Base-by-base conservation (phyloP, 129 eudicot genomes). In the Flaveria ramosissima region DNA sequence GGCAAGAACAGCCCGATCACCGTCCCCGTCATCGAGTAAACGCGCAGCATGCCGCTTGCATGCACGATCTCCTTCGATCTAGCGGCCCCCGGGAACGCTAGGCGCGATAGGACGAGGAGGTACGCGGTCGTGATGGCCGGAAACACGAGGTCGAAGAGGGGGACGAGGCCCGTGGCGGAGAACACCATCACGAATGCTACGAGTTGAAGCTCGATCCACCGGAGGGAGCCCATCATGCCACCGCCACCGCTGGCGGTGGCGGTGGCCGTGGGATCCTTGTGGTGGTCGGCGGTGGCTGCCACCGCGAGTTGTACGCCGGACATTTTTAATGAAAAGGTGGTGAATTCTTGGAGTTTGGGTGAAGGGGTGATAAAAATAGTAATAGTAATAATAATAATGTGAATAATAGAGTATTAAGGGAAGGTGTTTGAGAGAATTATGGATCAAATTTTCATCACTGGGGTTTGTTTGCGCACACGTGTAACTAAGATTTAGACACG, bases 141-240 rank as follows among this genome's bases (percentile, higher is more conserved):
- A 73, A 85, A 93, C 4, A 87, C 46, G 39, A 93, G 87, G 81
- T 90, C 97, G 16, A 87, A 70, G 32, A 93, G 88, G 3, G 98
- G 97, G 75, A 93, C 96, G 0, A 93, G 88, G 11, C 97, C 98
- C n/a, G 88, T 90, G 24, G 82, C 97, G 0, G 97, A 93, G 79
- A 93, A 87, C 2, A 93, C 97, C 97, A 89, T 90, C 7, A 93
- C 88, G 85, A 93, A 93, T 16, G 92, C 97, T 32, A 93, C 97
- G 26, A 93, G 59, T 51, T 93, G 98, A 47, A 89, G 84, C 70
- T 91, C 94, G 27, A 91, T 86, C 8, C 81, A 78, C 0, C 91
- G 89, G 23, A 88, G 84, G 17, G 96, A 88, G 1, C 93, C 91
- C 88, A 88, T 86, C 67, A 86, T 62, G 1, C 91, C 91, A 2